Base-by-base conservation (phyloP, 805 yeast species). In the Cyberlindnera americana region DNA sequence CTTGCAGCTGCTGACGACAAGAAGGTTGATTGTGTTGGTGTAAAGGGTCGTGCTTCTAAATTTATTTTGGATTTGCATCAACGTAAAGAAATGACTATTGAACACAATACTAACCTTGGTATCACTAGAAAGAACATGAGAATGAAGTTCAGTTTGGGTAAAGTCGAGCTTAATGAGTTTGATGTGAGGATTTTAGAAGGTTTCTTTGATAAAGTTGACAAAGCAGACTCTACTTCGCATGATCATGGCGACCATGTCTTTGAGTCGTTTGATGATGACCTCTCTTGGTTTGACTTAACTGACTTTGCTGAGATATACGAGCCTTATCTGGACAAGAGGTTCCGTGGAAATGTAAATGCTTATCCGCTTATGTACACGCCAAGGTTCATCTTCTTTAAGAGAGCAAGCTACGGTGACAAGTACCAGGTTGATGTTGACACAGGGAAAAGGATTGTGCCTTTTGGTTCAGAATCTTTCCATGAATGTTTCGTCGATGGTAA, bases 21-120 rank as follows among this genome's bases (percentile, higher is more conserved):
- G 33, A 66, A 64, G 27, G 42, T 62, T 37, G 70, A 67, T 28
- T 60, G 71, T 4, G 75, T 84, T 19, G 99, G 99, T 8, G 44
- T 90, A 18, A 83, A 85, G 55, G 79, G 75, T 5, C 75, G 73
- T 41, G 66, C 80, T 1, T 72, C 72, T 14, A 61, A 65, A 3
- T 78, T 83, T 44, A 60, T 69, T 11, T 64, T 84, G 66, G 93
- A 84, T 51, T 55, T 81, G 29, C 93, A 84, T 50, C 88, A 82
- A 51, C 58, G 76, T 37, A 74, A 70, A 48, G 78, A 79, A 44
- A 58, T 67, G 3, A 49, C 69, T 27, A 61, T 66, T 14, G 69
- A 70, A 35, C 69, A 55, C 41, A 72, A 69, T 46, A 70, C 73
- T 21, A 72, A 67, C 7, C 58, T 79, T 17, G 66, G 75, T 22